Evolutionary conservation across 345 rosid genomes (phyloP), one percentile per base, ranked within the genome.

Genomic region (Clarkia xantiana): DNA sequence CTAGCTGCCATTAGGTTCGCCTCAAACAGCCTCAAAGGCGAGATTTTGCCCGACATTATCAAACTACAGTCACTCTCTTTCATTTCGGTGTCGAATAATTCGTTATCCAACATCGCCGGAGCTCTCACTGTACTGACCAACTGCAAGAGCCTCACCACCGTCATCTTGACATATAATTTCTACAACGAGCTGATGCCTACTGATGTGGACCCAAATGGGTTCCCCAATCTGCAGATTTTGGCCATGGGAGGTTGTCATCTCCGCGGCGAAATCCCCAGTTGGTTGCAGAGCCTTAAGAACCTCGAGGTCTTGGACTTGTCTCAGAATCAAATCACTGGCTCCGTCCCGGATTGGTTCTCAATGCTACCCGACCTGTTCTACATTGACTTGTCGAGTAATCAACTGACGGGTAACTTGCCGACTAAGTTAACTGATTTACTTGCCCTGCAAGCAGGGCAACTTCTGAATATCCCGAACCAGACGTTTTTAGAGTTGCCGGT

Each of bases 1-100:
- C 67, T 90, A 19, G 69, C 75, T 49, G 97, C 95, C 10, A 65
- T 90, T 58, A 79, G 97, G 69, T 70, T 85, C 42, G 87, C 95
- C 38, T 74, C 76, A 55, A 90, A 90, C 62, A 68, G 65, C 59
- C 61, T 90, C 45, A 65, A 55, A 29, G 97, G 95, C 14, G 72
- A 76, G 63, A 71, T 90, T 60, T 57, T 60, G 13, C 75, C 86
- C 4, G 76, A 58, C 44, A 71, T 90, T 54, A 62, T 61, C 59
- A 55, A 68, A 10, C 50, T 90, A 66, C 61, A 70, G 63, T 79
- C 88, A 6, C 64, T 90, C 47, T 71, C 91, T 18, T 90, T 80
- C 72, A 73, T 90, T 9, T 79, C 94, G 1, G 43, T 86, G 45
- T 90, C 97, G 17, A 71, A 63, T 61, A 90, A 90, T 58, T 76